Conservation (phyloP, 2,329 filamentous ascomycete species). For the Paramyrothecium roridum region DNA sequence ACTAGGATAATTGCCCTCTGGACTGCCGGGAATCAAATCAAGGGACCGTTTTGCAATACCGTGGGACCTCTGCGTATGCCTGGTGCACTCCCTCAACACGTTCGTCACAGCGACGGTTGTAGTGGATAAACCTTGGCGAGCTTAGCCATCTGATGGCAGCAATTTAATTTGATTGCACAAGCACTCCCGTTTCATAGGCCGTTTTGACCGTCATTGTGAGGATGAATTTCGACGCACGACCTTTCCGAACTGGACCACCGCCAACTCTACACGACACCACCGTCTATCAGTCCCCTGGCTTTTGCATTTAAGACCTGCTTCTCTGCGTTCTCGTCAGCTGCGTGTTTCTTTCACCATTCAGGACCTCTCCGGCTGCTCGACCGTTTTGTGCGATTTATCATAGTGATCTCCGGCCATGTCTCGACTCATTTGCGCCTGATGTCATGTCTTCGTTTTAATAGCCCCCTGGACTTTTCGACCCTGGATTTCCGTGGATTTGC, state of each 20-base stretch:
- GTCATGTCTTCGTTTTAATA: not conserved
- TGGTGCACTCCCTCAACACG: not conserved
- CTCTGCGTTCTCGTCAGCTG: not conserved
- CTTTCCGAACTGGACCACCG: constrained; percentile 6
- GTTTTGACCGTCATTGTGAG: not conserved
- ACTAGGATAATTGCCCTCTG: not conserved
- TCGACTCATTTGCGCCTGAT: not conserved
- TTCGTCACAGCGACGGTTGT: not conserved
- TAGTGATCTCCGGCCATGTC: not conserved
- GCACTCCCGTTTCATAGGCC: constrained; percentile 19
- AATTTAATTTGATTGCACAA: constrained; percentile 30
- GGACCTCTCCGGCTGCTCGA: no score
- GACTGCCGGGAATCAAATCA: not conserved
- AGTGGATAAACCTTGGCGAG: not conserved
- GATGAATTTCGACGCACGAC: constrained; percentile 3
- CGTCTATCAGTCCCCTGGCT: not conserved
- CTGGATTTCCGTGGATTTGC: constrained; percentile 6
- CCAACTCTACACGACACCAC: no score
- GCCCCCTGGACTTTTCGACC: not conserved
- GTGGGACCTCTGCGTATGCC: not conserved
- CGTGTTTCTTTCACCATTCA: not conserved
- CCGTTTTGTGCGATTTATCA: no score
- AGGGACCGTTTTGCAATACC: not conserved
- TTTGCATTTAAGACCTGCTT: not conserved
- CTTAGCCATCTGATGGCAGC: constrained; percentile 10